Base-by-base conservation (phyloP, 768 basidiomycete genomes). In the Pleurotus pulmonarius region DNA sequence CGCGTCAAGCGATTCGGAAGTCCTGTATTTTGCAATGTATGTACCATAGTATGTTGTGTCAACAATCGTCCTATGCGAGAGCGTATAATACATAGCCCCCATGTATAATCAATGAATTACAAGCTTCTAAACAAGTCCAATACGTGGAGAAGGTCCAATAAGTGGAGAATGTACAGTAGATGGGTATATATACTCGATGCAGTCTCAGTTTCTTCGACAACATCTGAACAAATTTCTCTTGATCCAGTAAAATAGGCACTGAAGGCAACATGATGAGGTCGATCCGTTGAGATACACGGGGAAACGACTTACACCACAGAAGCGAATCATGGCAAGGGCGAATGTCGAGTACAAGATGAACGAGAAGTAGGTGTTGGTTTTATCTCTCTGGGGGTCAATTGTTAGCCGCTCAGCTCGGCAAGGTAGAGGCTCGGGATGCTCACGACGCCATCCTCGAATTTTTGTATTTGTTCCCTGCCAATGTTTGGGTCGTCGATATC, bases 161-260 rank as follows among this genome's bases (percentile, higher is more conserved):
- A 11, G 29, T 34, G 7, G 29, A 34, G 29, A 34, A 11, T 34
- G 29, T 34, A 34, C 29, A 34, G 11, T 34, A 44, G 20, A 44
- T n/a, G 12, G 24, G 39, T 38, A 53, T 18, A 53, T 18, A 24
- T 12, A 53, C n/a, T 20, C n/a, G n/a, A 38, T 11, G 39, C 11
- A 22, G 25, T 15, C 15, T 53, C 72, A 92, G 64, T 86, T 89
- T 65, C 78, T 82, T 63, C 91, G 82, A 80, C 87, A 93, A 69
- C 79, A 88, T 61, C 87, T 76, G 83, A 91, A 92, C 48, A 93
- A 69, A 70, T 92, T 91, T 61, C 90, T 82, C 70, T 82, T 88
- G 76, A 91, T 80, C 78, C 84, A 90, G 75, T 92, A 93, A 68
- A 67, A 90, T 62, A 93, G 66, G 69, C 90, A 92, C 91, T 93